Evolutionary conservation across 352 stramenopile species (phyloP).

Genomic region (Globisporangium solare): DNA sequence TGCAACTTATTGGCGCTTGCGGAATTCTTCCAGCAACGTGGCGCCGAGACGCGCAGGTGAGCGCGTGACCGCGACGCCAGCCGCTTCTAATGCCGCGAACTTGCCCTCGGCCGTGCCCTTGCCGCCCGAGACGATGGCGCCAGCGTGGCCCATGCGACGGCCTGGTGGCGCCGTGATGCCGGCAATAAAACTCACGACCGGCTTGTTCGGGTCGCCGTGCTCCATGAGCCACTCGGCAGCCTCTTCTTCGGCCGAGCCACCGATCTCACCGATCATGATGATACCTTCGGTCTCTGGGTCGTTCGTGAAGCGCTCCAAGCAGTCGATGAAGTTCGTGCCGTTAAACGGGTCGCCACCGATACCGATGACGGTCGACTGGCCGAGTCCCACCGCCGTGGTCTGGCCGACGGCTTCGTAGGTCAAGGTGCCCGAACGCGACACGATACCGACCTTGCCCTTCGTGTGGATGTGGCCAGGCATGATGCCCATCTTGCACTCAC

Average conservation of each 20-base stretch:
- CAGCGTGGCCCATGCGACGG: constrained; percentile 98
- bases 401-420: constrained; percentile 99
- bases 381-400: constrained; percentile 95
- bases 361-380: constrained; percentile 98
- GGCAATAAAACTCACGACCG: constrained; percentile 99
- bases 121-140: constrained; percentile 98
- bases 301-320: constrained; percentile 98
- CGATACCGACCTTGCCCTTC: constrained; percentile 98
- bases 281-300: constrained; percentile 99
- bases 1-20: constrained; percentile 49
- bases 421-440: constrained; percentile 97
- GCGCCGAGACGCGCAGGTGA: constrained; percentile 95
- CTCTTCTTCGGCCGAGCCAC: constrained; percentile 97
- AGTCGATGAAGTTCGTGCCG: constrained; percentile 99
- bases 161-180: constrained; percentile 97
- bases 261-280: constrained; percentile 99
- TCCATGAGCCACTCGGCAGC: constrained; percentile 97
- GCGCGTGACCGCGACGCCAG: constrained; percentile 94
- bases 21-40: constrained; percentile 97
- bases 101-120: constrained; percentile 98
- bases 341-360: constrained; percentile 99
- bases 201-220: constrained; percentile 98
- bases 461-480: constrained; percentile 99
- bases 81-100: constrained; percentile 94
- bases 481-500: constrained; percentile 99